Evolutionary conservation across 2,329 filamentous ascomycete genomes (phyloP), one percentile per base, ranked within the genome.

Genomic region (Westerdykella ornata): DNA sequence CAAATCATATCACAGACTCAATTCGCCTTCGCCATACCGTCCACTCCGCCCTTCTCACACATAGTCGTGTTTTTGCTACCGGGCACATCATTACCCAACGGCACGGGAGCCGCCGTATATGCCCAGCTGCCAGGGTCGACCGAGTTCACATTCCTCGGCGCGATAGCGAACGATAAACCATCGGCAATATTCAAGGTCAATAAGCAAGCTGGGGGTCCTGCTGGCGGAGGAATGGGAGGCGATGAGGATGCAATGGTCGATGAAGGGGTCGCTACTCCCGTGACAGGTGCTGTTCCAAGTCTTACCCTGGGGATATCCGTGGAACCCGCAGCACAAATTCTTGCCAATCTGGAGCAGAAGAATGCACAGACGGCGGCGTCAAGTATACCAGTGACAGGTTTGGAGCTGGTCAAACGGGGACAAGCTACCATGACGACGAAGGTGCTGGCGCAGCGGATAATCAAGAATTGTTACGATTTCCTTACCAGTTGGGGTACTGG

Each of bases 381-480:
- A 2, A 42, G 54, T 11, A 39, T 56, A 17, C 48, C 56, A 3
- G 60, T 60, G 3, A 49, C 54, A 3, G 50, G 50, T 3, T 57
- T 54, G 13, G 66, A 65, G 18, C 30, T 72, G 19, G 66, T 71
- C 0, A 52, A 62, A 16, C 39, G 62, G 53, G 40, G 59, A 54
- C 42, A 59, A 48, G 57, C 62, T 19, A 68, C 70, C 35, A 72
- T 80, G 1, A 73, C 77, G n/a, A 92, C 88, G 0, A 80, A 86
- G 49, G 71, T 88, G 2, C 74, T 98, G 17, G 92, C 92, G 20
- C 88, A 97, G 68, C 75, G 87, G 49, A 96, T 98, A 54, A 97
- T 98, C 56, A 84, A 87, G 56, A 95, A 96, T 66, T 92, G 90
- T 12, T 98, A 97, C 67, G 96, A 98, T 68, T 97, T 95, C 64